Percentiles rank a stretch among this genome's conserved stretches.
Conservation (phyloP, 1,139 yeast genomes). For the Diutina catenulata region DNA sequence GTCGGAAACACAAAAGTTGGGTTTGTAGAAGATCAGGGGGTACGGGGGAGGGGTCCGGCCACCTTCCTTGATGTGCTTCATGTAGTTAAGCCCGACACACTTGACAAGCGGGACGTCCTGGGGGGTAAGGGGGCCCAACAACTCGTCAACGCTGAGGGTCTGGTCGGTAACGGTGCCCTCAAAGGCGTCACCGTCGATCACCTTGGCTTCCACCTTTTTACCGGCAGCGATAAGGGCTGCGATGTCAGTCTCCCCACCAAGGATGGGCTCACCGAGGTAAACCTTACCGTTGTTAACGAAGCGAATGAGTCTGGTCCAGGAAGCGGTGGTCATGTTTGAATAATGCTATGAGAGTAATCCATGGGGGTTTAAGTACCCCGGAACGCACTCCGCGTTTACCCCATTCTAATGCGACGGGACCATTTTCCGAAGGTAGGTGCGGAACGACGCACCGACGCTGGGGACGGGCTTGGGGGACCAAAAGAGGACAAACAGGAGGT, state of each 20-base stretch:
- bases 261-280: slow-evolving; percentile 4
- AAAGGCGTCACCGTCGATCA: slow-evolving; percentile 31
- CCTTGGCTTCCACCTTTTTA: slow-evolving; percentile 16
- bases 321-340: slow-evolving; percentile 2
- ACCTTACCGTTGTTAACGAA: slow-evolving; percentile 3
- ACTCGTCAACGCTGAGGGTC: slow-evolving; percentile 16
- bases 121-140: slow-evolving; percentile 27
- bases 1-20: slow-evolving; percentile 26
- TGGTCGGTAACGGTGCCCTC: slow-evolving; percentile 23
- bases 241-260: background rate
- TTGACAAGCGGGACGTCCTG: slow-evolving; percentile 25
- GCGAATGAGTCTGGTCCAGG: slow-evolving; percentile 5
- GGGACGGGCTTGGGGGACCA: no score
- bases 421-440: no score
- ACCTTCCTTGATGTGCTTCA: slow-evolving; percentile 20
- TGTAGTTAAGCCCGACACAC: slow-evolving; percentile 24
- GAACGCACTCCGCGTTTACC: no score
- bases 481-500: no score
- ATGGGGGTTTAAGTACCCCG: no score
- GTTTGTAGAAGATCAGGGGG: slow-evolving; percentile 39
- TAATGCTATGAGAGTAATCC: no score
- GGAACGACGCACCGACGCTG: no score
- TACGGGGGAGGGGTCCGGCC: slow-evolving; percentile 24
- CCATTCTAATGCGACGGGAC: no score
- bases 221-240: background rate